Percentiles rank a stretch among this genome's conserved stretches.
Evolutionary conservation across 345 rosid genomes (phyloP).

Genomic region (Euphorbia lathyris): DNA sequence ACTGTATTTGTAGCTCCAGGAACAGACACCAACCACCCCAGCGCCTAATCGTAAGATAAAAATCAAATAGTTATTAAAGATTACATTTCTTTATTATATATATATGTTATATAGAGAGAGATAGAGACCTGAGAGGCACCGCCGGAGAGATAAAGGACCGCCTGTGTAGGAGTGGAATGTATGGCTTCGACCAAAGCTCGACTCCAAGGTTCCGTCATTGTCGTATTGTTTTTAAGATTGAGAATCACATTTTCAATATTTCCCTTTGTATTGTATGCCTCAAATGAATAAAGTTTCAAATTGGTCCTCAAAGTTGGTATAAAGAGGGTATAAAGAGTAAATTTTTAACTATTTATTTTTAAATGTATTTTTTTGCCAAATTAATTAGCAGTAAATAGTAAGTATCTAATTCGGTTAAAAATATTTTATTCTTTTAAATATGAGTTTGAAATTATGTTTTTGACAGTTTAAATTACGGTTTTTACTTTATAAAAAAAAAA

Average conservation of each 20-base stretch:
- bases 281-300: too few relatives aligned
- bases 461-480: too few relatives aligned
- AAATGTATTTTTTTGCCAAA: too few relatives aligned
- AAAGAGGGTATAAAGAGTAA: too few relatives aligned
- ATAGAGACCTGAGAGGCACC: constrained; percentile 74
- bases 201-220: constrained; percentile 56
- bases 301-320: too few relatives aligned
- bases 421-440: too few relatives aligned
- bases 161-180: constrained; percentile 64
- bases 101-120: neutral
- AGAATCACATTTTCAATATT: neutral
- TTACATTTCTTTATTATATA: neutral
- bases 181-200: constrained; percentile 66
- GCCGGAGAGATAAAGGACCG: constrained; percentile 75
- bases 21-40: constrained; percentile 74
- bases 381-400: too few relatives aligned
- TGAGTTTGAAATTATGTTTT: too few relatives aligned
- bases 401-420: too few relatives aligned
- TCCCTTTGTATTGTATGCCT: neutral
- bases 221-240: neutral
- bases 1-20: constrained; percentile 91
- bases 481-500: too few relatives aligned
- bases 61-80: neutral
- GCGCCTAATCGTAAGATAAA: constrained; percentile 36
- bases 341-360: too few relatives aligned